These are phyloP conservation scores for Talaromyces stipitatus DNA, from an alignment of 495 filamentous ascomycete species.

Conservation along the genomic window DNA sequence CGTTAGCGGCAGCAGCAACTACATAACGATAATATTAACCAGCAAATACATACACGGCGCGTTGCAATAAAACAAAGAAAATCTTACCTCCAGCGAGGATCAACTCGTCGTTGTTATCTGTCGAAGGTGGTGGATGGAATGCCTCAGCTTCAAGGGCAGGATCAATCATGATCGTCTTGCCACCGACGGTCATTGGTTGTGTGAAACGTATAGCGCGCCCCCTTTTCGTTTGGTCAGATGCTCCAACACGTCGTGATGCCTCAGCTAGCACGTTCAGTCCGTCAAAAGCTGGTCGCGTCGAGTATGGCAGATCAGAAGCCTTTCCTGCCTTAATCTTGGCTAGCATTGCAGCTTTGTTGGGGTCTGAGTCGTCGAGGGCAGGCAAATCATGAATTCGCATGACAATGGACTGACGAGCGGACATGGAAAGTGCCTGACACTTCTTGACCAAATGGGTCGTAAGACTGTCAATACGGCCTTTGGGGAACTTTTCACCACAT, in stretches of 20 bases:
- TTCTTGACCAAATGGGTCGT: slow-evolving; percentile 72
- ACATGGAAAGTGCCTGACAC: slow-evolving; percentile 63
- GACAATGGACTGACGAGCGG: slow-evolving; percentile 58
- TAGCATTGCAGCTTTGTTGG: slow-evolving; percentile 27
- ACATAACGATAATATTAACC: too few relatives aligned
- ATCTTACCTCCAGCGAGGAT: slow-evolving; percentile 5
- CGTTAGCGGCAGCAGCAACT: slow-evolving; percentile 4
- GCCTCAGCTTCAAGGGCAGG: slow-evolving; percentile 39
- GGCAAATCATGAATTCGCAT: slow-evolving; percentile 48
- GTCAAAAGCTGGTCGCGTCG: slow-evolving; percentile 54
- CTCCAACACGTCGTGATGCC: slow-evolving; percentile 64
- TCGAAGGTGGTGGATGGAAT: slow-evolving; percentile 22
- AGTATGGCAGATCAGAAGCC: slow-evolving; percentile 29
- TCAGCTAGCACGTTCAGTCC: slow-evolving; percentile 76
- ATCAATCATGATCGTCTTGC: slow-evolving; percentile 41
- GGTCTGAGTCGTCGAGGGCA: slow-evolving; percentile 29
- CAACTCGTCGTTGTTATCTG: neutral
- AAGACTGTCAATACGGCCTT: slow-evolving; percentile 74
- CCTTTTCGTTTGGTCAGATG: slow-evolving; percentile 33
- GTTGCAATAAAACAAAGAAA: neutral
- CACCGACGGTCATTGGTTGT: slow-evolving; percentile 39
- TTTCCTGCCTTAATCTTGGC: slow-evolving; percentile 30
- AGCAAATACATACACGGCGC: neutral
- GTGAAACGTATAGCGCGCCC: slow-evolving; percentile 24
- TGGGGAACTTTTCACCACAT: slow-evolving; percentile 78